Base-by-base conservation (phyloP, 108 stramenopile genomes). In the Cyclotella choctawhatcheeana region DNA sequence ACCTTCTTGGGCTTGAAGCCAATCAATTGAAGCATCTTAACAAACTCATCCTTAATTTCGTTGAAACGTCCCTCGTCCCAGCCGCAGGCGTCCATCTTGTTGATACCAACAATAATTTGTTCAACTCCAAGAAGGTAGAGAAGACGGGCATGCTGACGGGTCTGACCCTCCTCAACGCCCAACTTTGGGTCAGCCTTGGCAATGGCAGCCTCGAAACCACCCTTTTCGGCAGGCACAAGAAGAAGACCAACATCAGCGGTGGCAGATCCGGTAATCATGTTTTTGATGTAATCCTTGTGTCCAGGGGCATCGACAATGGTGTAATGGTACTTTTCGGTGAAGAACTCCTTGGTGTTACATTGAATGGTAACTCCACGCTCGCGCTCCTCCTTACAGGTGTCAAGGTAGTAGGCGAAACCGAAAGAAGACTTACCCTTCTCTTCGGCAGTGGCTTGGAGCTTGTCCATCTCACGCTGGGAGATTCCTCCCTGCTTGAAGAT, bases 261-360 rank as follows among this genome's bases (percentile, higher is more conserved):
- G 79, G 88, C 84, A 26, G 84, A 86, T 75, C 88, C 88, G 60
- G 88, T 89, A 65, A 89, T 89, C 88, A 89, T 89, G 82, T 89
- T 89, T 82, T 89, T 89, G 82, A 89, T 89, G 88, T 89, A 89
- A 89, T 89, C 88, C 88, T 86, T 89, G 88, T 89, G 88, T 8
- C 88, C 88, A 20, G 88, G 88, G 58, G 88, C 88, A 77, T 89
- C 88, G 59, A 89, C 88, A 64, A 89, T 85, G 31, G 86, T 89
- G 88, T 89, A 89, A 74, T 89, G 88, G 86, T 86, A 86, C 73
- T 85, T 89, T 5, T 86, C 86, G 67, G 88, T 89, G 88, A 84
- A 89, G 82, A 89, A 86, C 76, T 89, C 88, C 86, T 89, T 89
- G 79, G 88, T 89, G 86, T 89, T 89, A 62, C 86, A 89, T 71